Evolutionary conservation across 768 basidiomycete species (phyloP), one percentile per base, ranked within the genome.

Genomic region (Leccinum subtestaceum): DNA sequence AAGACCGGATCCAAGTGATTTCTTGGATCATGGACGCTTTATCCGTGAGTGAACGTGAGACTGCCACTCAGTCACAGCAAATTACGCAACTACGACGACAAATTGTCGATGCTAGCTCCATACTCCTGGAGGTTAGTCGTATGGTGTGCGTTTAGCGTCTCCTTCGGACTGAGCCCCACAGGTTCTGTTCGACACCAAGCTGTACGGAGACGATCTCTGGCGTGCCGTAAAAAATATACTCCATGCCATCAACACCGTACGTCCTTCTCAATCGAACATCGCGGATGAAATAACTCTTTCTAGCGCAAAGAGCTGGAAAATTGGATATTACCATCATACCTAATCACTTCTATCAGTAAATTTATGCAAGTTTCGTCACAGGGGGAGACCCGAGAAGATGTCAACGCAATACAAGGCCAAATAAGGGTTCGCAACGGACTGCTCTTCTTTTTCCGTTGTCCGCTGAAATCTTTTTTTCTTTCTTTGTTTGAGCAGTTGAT

Each of bases 361-460:
- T 66, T 67, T 60, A 49, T 49, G 21, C 70, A 74, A 67, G 62
- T 65, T 34, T 62, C 66, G 56, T 53, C 69, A 12, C 64, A 58
- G 65, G 60, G 63, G 48, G 61, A 65, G 51, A 58, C 59, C n/a
- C 63, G 61, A 64, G 69, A 69, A 49, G 64, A 59, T 15, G 57
- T 54, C 29, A 51, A 59, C 63, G 76, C 75, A 58, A 66, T 81
- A 36, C 74, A 77, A 70, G 70, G 69, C 57, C 76, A 82, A 60
- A 78, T 81, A 58, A 83, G 78, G 82, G 83, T 84, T 82, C 80
- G 82, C 80, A 78, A 65, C 76, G 77, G 77, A 70, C 77, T 67
- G 65, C 69, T 76, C 74, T 67, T 59, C 66, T 69, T 71, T 68
- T 59, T 67, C 71, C 59, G 63, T 72, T 72, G 72, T 73, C 73